Conservation (phyloP, 2,329 filamentous ascomycete genomes). For the Cyphellophora attinorum region DNA sequence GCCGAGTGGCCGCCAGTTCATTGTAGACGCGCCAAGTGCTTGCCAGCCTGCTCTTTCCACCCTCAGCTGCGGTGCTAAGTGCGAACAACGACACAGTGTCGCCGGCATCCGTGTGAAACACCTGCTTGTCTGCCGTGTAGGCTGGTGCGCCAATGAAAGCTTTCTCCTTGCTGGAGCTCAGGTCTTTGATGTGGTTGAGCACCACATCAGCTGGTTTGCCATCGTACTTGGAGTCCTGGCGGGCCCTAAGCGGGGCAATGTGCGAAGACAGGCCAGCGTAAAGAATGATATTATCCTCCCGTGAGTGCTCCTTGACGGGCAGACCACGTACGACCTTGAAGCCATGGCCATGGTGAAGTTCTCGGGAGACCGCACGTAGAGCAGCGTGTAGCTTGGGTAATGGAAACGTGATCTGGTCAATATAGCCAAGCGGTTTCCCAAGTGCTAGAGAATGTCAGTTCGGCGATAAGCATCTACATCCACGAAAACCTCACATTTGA, state of each 20-base stretch:
- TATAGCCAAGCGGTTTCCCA: slow-evolving; percentile 23
- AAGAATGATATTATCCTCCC: slow-evolving; percentile 30
- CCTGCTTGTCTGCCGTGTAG: slow-evolving; percentile 44
- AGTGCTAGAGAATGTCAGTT: slow-evolving; percentile 20
- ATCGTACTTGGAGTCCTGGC: slow-evolving; percentile 31
- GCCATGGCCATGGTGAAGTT: slow-evolving; percentile 31
- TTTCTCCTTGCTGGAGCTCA: slow-evolving; percentile 30
- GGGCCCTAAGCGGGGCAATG: slow-evolving; percentile 28
- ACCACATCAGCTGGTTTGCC: slow-evolving; percentile 44
- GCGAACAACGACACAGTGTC: slow-evolving; percentile 44
- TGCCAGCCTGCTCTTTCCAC: slow-evolving; percentile 44
- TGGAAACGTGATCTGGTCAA: slow-evolving; percentile 37
- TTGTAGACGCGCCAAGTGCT: slow-evolving; percentile 47
- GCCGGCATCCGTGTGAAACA: slow-evolving; percentile 48
- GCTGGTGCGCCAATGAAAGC: slow-evolving; percentile 33
- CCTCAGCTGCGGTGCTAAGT: slow-evolving; percentile 35
- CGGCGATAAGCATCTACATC: not conserved
- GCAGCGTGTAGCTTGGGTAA: slow-evolving; percentile 25
- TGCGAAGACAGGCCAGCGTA: slow-evolving; percentile 35
- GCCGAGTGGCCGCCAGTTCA: slow-evolving; percentile 41
- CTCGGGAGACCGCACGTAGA: slow-evolving; percentile 25
- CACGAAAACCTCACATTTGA: slow-evolving; percentile 25
- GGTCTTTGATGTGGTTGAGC: slow-evolving; percentile 54
- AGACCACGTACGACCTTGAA: slow-evolving; percentile 37
- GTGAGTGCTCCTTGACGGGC: slow-evolving; percentile 25